Conservation (phyloP, 2,329 filamentous ascomycete species). For the Clonostachys rhizophaga region DNA sequence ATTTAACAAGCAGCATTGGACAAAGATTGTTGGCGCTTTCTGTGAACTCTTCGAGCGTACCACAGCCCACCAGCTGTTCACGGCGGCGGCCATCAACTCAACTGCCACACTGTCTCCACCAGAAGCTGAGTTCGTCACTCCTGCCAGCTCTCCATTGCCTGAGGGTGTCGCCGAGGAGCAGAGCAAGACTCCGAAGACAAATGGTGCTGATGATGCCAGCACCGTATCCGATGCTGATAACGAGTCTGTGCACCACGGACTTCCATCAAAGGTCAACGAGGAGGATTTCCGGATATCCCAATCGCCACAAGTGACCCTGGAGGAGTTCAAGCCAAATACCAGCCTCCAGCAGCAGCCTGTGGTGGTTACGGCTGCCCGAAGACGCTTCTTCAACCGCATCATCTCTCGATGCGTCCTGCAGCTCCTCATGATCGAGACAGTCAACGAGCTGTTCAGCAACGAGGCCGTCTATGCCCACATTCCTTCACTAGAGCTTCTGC, state of each 20-base stretch:
- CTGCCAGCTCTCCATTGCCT: neutral
- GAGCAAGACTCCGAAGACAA: conserved; percentile 54
- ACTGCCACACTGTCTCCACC: conserved; percentile 46
- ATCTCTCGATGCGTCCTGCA: conserved; percentile 98
- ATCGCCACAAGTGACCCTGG: conserved; percentile 38
- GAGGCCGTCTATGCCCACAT: conserved; percentile 93
- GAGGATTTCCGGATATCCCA: conserved; percentile 15
- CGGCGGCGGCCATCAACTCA: conserved; percentile 60
- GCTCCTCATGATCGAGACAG: conserved; percentile 98
- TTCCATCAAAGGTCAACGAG: conserved; percentile 19
- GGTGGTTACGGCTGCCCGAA: conserved; percentile 85
- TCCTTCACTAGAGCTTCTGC: conserved; percentile 81
- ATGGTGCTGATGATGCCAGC: conserved; percentile 40
- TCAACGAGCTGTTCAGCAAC: conserved; percentile 97
- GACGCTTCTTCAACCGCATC: conserved; percentile 97
- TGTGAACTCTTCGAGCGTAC: conserved; percentile 93
- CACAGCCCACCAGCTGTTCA: conserved; percentile 93
- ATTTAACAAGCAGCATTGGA: conserved; percentile 84
- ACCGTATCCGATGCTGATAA: conserved; percentile 12
- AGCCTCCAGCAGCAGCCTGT: conserved; percentile 82
- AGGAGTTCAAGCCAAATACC: conserved; percentile 80
- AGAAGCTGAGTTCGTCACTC: conserved; percentile 42
- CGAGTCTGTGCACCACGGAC: conserved; percentile 21
- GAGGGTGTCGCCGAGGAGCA: conserved; percentile 18
- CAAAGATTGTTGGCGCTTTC: conserved; percentile 90